Evolutionary conservation across 345 rosid genomes (phyloP), one percentile per base, ranked within the genome.

Genomic region (Salix suchowensis): DNA sequence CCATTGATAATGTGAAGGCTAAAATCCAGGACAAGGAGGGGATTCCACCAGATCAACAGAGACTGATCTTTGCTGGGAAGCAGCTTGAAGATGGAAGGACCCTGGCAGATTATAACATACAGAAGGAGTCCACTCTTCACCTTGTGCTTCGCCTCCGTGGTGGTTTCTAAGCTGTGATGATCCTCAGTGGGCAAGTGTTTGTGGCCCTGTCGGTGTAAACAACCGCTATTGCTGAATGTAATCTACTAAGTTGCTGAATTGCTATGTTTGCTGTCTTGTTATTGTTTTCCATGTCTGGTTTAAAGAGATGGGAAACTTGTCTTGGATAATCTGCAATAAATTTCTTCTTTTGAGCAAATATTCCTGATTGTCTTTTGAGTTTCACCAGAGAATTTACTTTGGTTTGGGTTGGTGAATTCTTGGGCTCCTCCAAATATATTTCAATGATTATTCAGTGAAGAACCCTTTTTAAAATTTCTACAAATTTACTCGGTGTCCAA

Each of bases 141-240:
- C 58, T 70, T 6, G 73, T 70, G 58, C 73, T 70, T 1, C 73
- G 73, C 7, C 73, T 70, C 58, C 73, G 73, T 16, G 73, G 73
- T 44, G 73, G 73, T 14, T 46, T 70, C 6, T 70, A 46, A 70
- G 13, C 37, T 2, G 11, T 68, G 18, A 23, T 68, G 30, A 8
- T 6, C 23, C 15, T 4, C 5, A 3, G 0, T 2, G 5, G 65
- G 14, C 42, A 1, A 1, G 4, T 18, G 23, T 32, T 3, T 2
- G 36, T 32, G 9, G 19, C 6, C 18, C 21, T 7, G 68, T 7
- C 3, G 4, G n/a, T 30, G n/a, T 65, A 2, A 32, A 7, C 7
- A 16, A 7, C 18, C 7, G 16, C 34, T 28, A 7, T 28, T 64
- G 55, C 19, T 50, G 23, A 7, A 55, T 2, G 62, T 5, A 3